Evolutionary conservation across 1,139 yeast genomes (phyloP).

Genomic region (Pichia sp.): DNA sequence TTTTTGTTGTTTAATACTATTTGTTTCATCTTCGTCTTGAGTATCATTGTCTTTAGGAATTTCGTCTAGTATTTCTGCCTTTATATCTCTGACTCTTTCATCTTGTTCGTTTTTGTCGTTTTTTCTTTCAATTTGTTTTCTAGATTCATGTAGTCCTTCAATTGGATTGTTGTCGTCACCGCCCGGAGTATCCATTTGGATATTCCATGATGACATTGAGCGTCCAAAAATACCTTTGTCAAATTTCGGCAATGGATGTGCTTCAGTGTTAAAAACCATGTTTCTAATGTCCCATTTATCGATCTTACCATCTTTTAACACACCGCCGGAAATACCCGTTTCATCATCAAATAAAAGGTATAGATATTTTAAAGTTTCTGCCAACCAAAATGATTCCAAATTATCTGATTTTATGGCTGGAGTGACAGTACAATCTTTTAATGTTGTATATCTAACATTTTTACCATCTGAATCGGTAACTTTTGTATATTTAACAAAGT

Average conservation of each 20-base stretch:
- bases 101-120: background rate
- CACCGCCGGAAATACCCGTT: slow-evolving; percentile 23
- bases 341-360: slow-evolving; percentile 75
- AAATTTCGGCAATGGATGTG: slow-evolving; percentile 82
- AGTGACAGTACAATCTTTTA: slow-evolving; percentile 56
- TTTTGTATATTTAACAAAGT: slow-evolving; percentile 56
- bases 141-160: background rate
- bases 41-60: slow-evolving; percentile 3
- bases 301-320: slow-evolving; percentile 22
- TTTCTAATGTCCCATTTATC: slow-evolving; percentile 37
- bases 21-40: slow-evolving; percentile 1
- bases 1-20: background rate
- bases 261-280: slow-evolving; percentile 85
- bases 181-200: background rate
- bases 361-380: slow-evolving; percentile 86
- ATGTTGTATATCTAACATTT: slow-evolving; percentile 51
- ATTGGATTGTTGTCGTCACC: background rate
- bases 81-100: slow-evolving; percentile 1
- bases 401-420: slow-evolving; percentile 57
- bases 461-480: slow-evolving; percentile 44
- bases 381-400: slow-evolving; percentile 90
- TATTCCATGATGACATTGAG: background rate
- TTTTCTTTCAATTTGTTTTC: background rate
- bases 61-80: slow-evolving; percentile 7
- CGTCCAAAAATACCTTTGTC: slow-evolving; percentile 51